These are phyloP conservation scores for Rhododendron mucronatum DNA, from an alignment of 148 eudicot genomes.

Conservation along the genomic window DNA sequence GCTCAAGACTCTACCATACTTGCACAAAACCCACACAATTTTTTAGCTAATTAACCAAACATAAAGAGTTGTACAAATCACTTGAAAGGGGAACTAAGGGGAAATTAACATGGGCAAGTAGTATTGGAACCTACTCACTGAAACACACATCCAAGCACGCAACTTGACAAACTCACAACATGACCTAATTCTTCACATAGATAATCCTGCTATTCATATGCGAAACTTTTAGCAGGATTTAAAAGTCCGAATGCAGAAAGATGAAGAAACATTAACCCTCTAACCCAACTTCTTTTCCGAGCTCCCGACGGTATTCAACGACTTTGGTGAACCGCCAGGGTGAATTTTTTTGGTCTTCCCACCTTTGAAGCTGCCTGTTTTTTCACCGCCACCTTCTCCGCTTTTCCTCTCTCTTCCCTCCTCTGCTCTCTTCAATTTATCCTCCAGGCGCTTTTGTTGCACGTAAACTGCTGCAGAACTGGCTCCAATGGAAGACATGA, in stretches of 20 bases:
- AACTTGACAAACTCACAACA: background rate
- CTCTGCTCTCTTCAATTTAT: constrained; percentile 13
- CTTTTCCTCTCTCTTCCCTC: background rate
- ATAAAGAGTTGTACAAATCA: background rate
- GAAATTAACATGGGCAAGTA: background rate
- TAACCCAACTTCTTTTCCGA: background rate
- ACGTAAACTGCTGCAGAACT: constrained; percentile 25
- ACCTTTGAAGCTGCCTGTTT: background rate
- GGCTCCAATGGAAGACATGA: constrained; percentile 28
- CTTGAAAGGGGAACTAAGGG: background rate
- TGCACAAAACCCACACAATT: background rate
- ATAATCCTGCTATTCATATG: background rate
- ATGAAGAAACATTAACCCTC: background rate
- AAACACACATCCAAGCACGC: background rate
- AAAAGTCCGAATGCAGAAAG: background rate
- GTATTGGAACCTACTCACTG: background rate
- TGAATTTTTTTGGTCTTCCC: constrained; percentile 8
- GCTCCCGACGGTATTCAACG: background rate
- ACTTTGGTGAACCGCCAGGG: background rate
- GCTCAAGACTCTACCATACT: background rate
- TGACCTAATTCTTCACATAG: background rate
- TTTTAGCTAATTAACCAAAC: background rate
- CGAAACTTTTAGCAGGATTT: background rate
- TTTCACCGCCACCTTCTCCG: background rate
- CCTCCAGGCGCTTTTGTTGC: constrained; percentile 19